These are phyloP conservation scores for Aspergillus transmontanensis DNA, from an alignment of 2,329 filamentous ascomycete species.

Conservation along the genomic window DNA sequence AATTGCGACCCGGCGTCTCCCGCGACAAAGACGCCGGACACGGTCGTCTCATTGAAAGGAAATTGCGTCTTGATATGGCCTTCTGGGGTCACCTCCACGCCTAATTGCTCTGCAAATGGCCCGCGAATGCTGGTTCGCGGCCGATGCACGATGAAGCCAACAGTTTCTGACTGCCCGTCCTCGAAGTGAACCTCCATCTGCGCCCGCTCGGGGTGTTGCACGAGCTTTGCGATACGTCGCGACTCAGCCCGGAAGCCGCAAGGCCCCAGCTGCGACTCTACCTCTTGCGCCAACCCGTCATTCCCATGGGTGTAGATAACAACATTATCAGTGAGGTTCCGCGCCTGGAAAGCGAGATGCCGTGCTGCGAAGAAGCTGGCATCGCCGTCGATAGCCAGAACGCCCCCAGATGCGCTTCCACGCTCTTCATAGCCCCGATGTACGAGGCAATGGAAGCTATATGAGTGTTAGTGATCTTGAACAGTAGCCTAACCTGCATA, in stretches of 20 bases:
- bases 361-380: background rate
- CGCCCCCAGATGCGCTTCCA: background rate
- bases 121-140: background rate
- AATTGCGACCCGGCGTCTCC: conserved; percentile 5
- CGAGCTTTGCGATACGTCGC: no score
- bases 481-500: no score
- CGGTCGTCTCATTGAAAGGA: conserved; percentile 11
- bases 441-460: background rate
- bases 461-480: no score
- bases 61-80: conserved; percentile 5
- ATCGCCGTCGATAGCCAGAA: background rate
- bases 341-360: background rate
- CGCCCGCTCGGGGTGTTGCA: no score
- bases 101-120: conserved; percentile 7
- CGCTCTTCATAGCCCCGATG: background rate
- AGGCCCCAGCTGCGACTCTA: background rate
- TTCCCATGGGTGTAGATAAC: background rate
- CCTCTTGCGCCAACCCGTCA: background rate
- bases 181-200: no score
- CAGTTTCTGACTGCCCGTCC: no score
- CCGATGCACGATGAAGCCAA: background rate
- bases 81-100: background rate
- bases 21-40: conserved; percentile 12
- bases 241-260: no score
- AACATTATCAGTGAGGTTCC: background rate